Conservation (phyloP, 345 rosid species). For the Sapria himalayana region DNA sequence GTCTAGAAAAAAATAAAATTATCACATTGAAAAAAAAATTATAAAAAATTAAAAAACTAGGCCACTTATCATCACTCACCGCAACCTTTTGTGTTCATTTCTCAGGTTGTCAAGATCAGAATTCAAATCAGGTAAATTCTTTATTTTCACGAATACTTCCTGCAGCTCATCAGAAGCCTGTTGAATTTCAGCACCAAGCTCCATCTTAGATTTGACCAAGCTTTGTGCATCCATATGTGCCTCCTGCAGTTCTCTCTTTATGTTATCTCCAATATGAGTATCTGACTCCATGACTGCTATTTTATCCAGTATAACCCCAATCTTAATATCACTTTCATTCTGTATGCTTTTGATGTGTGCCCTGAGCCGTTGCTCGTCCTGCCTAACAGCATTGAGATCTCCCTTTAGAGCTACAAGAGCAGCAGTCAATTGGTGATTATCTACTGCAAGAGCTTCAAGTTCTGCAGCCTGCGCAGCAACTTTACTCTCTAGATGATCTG, state of each 20-base stretch:
- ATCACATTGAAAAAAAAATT: too few species aligned
- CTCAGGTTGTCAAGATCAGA: conserved; percentile 45
- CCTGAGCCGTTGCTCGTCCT: conserved; percentile 34
- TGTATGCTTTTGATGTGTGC: conserved; percentile 54
- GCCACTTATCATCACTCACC: conserved; percentile 25
- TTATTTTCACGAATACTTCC: conserved; percentile 20
- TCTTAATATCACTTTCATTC: conserved; percentile 57
- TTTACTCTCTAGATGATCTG: conserved; percentile 38
- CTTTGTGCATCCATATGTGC: conserved; percentile 48
- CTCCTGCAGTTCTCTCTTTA: conserved; percentile 44
- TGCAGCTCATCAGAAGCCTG: conserved; percentile 36
- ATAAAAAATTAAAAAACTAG: too few species aligned
- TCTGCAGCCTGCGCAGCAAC: conserved; percentile 63
- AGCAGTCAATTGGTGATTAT: conserved; percentile 41
- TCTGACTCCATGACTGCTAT: conserved; percentile 35
- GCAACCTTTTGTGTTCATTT: conserved; percentile 37
- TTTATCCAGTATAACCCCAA: conserved; percentile 43
- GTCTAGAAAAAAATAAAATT: too few species aligned
- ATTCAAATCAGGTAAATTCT: conserved; percentile 25
- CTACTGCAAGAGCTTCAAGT: conserved; percentile 36
- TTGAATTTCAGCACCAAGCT: conserved; percentile 32
- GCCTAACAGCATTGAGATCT: conserved; percentile 33
- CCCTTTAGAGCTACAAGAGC: conserved; percentile 32
- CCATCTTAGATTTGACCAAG: conserved; percentile 42
- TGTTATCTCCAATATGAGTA: conserved; percentile 36